Evolutionary conservation across 441 rosid genomes (phyloP).

Genomic region (Brassica hybrid): DNA sequence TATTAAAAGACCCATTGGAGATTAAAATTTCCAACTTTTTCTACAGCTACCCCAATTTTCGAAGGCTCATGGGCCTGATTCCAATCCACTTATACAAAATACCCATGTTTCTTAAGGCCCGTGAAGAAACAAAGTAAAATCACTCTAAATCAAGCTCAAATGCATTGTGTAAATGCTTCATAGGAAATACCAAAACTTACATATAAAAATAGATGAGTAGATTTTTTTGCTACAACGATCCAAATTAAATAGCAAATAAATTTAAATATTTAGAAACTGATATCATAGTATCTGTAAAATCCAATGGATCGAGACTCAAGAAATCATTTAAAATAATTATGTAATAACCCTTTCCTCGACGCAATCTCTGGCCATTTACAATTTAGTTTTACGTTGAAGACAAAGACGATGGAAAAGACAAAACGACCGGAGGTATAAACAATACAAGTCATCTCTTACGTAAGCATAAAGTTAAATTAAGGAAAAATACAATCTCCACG

Average conservation of each 20-base stretch:
- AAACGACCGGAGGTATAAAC: conserved; percentile 32
- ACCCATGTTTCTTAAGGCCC: not conserved
- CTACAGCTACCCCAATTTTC: not conserved
- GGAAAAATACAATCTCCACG: conserved; percentile 12
- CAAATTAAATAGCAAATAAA: not conserved
- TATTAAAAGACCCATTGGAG: not conserved
- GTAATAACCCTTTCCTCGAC: conserved; percentile 37
- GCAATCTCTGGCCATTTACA: conserved; percentile 34
- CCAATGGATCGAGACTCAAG: conserved; percentile 40
- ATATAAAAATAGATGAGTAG: not conserved
- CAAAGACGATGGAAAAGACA: conserved; percentile 33
- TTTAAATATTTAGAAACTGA: not conserved
- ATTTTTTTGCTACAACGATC: not conserved
- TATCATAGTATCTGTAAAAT: conserved; percentile 34
- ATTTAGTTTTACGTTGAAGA: conserved; percentile 35
- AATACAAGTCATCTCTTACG: conserved; percentile 35
- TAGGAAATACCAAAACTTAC: no score
- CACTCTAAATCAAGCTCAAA: no score
- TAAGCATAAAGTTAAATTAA: conserved; percentile 20
- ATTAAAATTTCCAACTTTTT: not conserved
- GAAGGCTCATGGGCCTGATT: not conserved
- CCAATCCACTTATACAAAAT: not conserved
- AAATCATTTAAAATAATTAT: conserved; percentile 16
- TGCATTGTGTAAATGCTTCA: no score
- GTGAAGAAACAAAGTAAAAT: not conserved